Percentiles rank a stretch among this genome's conserved stretches.
These are phyloP conservation scores for Blastobotrys buckinghamii DNA, from an alignment of 1,139 yeast genomes.

Conservation along the genomic window DNA sequence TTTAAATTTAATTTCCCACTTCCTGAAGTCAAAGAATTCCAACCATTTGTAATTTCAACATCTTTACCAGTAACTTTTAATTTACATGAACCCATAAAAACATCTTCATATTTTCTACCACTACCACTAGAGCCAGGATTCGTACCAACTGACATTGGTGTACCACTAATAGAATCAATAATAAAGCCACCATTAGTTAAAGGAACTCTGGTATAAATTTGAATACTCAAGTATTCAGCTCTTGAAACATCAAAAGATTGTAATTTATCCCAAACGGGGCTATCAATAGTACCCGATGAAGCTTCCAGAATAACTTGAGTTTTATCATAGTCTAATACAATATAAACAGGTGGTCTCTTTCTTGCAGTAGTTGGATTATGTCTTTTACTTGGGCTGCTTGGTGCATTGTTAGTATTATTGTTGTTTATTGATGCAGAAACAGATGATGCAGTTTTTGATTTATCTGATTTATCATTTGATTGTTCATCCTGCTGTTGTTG, in stretches of 20 bases:
- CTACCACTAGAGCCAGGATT: background rate
- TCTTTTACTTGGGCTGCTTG: slow-evolving; percentile 3
- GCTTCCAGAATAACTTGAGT: slow-evolving; percentile 83
- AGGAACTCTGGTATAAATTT: slow-evolving; percentile 73
- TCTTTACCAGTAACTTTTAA: slow-evolving; percentile 19
- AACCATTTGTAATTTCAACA: slow-evolving; percentile 23
- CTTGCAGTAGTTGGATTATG: background rate
- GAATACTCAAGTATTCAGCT: slow-evolving; percentile 51
- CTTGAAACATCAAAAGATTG: slow-evolving; percentile 89
- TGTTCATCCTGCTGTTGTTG: background rate
- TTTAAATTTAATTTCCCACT: slow-evolving; percentile 48
- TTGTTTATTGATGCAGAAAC: background rate
- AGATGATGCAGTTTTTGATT: background rate
- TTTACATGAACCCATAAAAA: slow-evolving; percentile 36
- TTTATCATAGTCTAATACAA: slow-evolving; percentile 42
- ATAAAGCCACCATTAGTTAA: background rate
- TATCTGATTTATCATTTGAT: background rate
- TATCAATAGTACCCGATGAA: slow-evolving; percentile 57
- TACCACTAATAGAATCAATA: slow-evolving; percentile 3
- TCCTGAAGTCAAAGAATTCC: slow-evolving; percentile 34
- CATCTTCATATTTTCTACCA: slow-evolving; percentile 31
- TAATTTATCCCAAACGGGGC: slow-evolving; percentile 76
- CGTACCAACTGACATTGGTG: slow-evolving; percentile 9
- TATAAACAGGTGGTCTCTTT: slow-evolving; percentile 33
- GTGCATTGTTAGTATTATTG: background rate